These are phyloP conservation scores for Xerocomus minutiporus DNA, from an alignment of 1,284 basidiomycete genomes.

Conservation along the genomic window DNA sequence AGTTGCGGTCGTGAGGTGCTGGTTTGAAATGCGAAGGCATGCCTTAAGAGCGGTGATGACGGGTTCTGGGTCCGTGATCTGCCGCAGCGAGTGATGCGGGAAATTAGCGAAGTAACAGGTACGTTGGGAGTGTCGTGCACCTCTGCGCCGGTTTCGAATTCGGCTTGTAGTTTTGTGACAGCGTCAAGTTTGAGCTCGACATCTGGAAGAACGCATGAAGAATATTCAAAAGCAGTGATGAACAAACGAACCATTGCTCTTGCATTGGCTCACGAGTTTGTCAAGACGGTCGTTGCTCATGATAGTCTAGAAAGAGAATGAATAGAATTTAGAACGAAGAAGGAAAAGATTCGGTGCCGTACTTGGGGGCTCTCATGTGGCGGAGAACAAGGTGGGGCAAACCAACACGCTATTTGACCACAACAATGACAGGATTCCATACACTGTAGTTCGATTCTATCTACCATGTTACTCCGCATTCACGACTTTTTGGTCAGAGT, in stretches of 20 bases:
- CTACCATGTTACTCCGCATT: background rate
- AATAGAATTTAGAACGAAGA: constrained; percentile 9
- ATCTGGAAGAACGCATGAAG: constrained; percentile 41
- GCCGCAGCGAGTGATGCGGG: constrained; percentile 8
- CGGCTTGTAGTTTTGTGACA: constrained; percentile 66
- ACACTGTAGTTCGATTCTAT: background rate
- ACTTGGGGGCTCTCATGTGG: constrained; percentile 18
- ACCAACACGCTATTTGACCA: background rate
- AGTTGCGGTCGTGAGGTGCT: constrained; percentile 74
- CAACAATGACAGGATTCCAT: background rate
- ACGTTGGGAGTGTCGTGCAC: constrained; percentile 36
- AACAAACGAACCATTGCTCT: constrained; percentile 54
- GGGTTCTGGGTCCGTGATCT: constrained; percentile 68
- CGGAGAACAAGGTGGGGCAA: background rate
- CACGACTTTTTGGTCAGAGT: constrained; percentile 57
- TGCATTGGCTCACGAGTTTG: constrained; percentile 63
- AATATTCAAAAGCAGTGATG: background rate
- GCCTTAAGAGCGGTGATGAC: constrained; percentile 67
- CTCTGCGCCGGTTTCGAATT: constrained; percentile 66
- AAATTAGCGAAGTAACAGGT: constrained; percentile 11
- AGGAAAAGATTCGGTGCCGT: constrained; percentile 7
- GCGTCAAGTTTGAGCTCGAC: constrained; percentile 77
- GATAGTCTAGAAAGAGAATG: constrained; percentile 26
- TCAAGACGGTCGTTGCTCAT: constrained; percentile 56
- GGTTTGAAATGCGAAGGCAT: constrained; percentile 74